Base-by-base conservation (phyloP, 1,139 yeast genomes). In the Taphrina sp. region DNA sequence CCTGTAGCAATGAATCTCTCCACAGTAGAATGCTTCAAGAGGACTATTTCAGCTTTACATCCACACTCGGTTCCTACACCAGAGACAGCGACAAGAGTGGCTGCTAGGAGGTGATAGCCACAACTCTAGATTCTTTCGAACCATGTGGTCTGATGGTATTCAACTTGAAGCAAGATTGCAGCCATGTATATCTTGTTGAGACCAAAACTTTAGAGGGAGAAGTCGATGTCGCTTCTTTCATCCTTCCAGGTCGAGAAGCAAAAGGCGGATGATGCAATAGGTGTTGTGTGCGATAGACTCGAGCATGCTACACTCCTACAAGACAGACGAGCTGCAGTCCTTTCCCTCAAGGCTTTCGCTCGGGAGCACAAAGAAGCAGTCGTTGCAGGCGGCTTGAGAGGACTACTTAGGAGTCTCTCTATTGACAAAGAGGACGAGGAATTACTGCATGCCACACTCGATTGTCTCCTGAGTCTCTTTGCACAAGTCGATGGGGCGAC, bases 321-420 rank as follows among this genome's bases (percentile, higher is more conserved):
- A 37, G 98, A 94, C 69, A 76, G 97, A 61, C 74, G 95, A 56
- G 92, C 96, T 0, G 97, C 98, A 0, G 86, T 92, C 2, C 74
- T 92, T 46, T 94, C 95, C 0, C 74, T 94, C 62, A 90, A 92
- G 67, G 88, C 95, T 46, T 90, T 90, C 67, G 82, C 95, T 61
- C 75, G 97, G 59, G 90, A 88, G 65, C 88, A 85, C 68, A 74
- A 98, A 63, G 98, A 94, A 68, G 57, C 58, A n/a, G 97, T 94
- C 2, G 89, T 92, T 46, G 95, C 95, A 41, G 81, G 85, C 60
- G 97, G 95, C 1, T 73, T 92, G 41, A 76, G 90, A 60, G 89
- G 92, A 0, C 73, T 94, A 59, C 76, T 92, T 12, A 69, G 75
- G 26, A 82, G 92, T 0, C 72, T 94, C 56, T 77, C 77, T 55